These are phyloP conservation scores for Isatis lusitanica DNA, from an alignment of 441 rosid species.

Conservation along the genomic window DNA sequence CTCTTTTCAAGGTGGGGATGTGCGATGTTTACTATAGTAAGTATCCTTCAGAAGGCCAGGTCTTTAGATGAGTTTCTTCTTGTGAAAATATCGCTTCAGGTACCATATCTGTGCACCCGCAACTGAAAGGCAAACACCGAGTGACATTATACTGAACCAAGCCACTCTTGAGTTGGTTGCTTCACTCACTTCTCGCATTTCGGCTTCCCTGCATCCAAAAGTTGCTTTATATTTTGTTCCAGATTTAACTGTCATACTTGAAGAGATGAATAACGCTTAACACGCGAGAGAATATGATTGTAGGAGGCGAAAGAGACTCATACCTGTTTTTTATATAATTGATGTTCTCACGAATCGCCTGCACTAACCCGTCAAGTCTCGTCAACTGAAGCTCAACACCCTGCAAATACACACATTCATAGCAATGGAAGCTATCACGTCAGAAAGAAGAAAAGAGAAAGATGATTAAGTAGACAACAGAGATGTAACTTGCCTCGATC, in stretches of 20 bases:
- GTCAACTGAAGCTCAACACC: conserved; percentile 80
- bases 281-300: neutral
- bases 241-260: neutral
- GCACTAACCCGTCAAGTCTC: conserved; percentile 67
- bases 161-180: conserved; percentile 75
- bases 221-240: neutral
- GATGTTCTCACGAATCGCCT: conserved; percentile 58
- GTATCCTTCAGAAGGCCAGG: neutral
- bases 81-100: conserved; percentile 60
- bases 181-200: conserved; percentile 85
- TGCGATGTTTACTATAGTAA: conserved; percentile 25
- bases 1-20: conserved; percentile 22
- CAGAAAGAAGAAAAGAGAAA: neutral
- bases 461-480: neutral
- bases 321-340: conserved; percentile 63
- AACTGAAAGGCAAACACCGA: conserved; percentile 64
- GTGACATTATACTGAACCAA: conserved; percentile 79
- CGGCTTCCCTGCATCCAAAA: conserved; percentile 64
- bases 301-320: neutral
- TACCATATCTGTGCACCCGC: conserved; percentile 66
- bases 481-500: conserved; percentile 59
- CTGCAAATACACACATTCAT: conserved; percentile 37
- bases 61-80: conserved; percentile 79
- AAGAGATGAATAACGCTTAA: conserved; percentile 12
- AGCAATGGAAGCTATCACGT: neutral